Conservation (phyloP, 106 monocot genomes). For the Allium cepa region DNA sequence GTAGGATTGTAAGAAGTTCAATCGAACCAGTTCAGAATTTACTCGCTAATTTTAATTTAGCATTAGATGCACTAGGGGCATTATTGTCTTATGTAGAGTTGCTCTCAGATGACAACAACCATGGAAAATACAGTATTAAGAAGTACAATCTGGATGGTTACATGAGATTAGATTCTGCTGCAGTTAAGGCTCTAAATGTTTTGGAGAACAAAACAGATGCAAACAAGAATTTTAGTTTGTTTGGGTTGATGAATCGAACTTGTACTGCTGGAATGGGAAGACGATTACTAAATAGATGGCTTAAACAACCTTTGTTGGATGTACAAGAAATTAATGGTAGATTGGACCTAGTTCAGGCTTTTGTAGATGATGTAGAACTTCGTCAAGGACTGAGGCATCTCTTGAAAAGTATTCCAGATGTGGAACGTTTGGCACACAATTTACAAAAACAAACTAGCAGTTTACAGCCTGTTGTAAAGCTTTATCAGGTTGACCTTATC, state of each 20-base stretch:
- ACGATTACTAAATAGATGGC: constrained; percentile 85
- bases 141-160: constrained; percentile 79
- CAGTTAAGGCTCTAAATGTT: constrained; percentile 86
- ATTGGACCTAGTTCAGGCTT: constrained; percentile 87
- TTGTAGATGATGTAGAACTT: constrained; percentile 80
- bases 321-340: constrained; percentile 66
- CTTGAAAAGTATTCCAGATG: constrained; percentile 78
- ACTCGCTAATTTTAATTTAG: constrained; percentile 72
- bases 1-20: constrained; percentile 79
- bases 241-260: constrained; percentile 96
- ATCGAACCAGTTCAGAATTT: constrained; percentile 86
- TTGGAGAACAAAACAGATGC: constrained; percentile 84
- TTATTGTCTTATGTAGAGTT: constrained; percentile 80
- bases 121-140: constrained; percentile 77
- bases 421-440: constrained; percentile 68
- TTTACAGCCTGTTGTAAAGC: constrained; percentile 82
- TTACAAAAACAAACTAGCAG: constrained; percentile 58
- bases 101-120: constrained; percentile 76
- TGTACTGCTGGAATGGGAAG: constrained; percentile 99
- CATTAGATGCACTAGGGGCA: constrained; percentile 75
- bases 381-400: constrained; percentile 76
- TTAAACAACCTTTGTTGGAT: constrained; percentile 92
- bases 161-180: constrained; percentile 97
- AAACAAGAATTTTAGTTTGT: constrained; percentile 97
- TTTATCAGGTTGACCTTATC: constrained; percentile 72